These are phyloP conservation scores for Helichrysum umbraculigerum DNA, from an alignment of 129 eudicot genomes.

Conservation along the genomic window DNA sequence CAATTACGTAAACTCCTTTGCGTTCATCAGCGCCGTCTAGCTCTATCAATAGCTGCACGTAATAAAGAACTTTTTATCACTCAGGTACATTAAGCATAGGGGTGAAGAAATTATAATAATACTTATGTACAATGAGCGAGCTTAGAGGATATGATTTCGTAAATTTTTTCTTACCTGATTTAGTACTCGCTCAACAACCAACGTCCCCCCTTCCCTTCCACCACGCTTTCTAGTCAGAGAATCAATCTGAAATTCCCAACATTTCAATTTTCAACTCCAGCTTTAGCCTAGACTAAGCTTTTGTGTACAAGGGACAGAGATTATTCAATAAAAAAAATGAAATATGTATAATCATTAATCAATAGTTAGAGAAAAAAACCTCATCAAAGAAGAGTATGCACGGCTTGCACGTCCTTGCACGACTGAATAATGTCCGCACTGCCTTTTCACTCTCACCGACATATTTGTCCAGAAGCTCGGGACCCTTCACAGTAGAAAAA, in stretches of 20 bases:
- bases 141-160: not conserved
- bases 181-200: slow-evolving; percentile 78
- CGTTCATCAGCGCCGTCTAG: slow-evolving; percentile 85
- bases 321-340: no score
- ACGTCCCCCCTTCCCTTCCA: slow-evolving; percentile 76
- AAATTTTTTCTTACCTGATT: slow-evolving; percentile 54
- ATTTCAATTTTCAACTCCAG: not conserved
- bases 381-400: slow-evolving; percentile 96
- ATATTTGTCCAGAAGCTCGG: slow-evolving; percentile 85
- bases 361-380: slow-evolving; percentile 33
- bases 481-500: slow-evolving; percentile 53
- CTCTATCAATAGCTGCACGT: slow-evolving; percentile 73
- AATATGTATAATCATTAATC: no score
- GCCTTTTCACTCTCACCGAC: slow-evolving; percentile 96
- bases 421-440: slow-evolving; percentile 77
- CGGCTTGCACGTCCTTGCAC: slow-evolving; percentile 94
- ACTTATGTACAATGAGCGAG: not conserved
- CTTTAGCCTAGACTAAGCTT: slow-evolving; percentile 3
- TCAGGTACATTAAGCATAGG: not conserved
- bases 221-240: slow-evolving; percentile 71
- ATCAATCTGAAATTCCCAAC: slow-evolving; percentile 59
- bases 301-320: not conserved
- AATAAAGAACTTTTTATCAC: not conserved
- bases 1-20: slow-evolving; percentile 81
- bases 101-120: not conserved